phyloP scores from a whole-genome alignment of 2,329 filamentous ascomycete species.

The Talaromyces piceae region DNA sequence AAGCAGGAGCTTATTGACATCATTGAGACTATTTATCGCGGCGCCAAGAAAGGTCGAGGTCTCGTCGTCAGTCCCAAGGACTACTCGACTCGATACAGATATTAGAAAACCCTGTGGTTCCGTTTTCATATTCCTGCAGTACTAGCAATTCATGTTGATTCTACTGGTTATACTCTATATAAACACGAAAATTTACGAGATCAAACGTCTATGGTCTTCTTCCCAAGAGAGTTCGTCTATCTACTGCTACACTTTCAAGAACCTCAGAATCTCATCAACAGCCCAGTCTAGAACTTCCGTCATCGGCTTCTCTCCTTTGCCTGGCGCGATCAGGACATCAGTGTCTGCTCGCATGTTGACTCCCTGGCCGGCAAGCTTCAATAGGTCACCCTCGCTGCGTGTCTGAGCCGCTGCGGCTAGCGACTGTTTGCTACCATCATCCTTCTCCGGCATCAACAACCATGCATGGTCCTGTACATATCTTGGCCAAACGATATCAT shows the following conservation, averaged over 20 bases:
- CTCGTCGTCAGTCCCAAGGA: conserved; percentile 89
- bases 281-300: conserved; percentile 59
- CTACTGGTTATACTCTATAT: background rate
- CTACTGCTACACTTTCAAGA: conserved; percentile 13
- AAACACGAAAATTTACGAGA: background rate
- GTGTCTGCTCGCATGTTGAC: conserved; percentile 39
- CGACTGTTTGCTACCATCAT: conserved; percentile 33
- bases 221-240: background rate
- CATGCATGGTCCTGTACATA: conserved; percentile 76
- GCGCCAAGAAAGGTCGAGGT: conserved; percentile 97
- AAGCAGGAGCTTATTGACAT: conserved; percentile 99
- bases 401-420: conserved; percentile 1
- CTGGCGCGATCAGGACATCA: conserved; percentile 41
- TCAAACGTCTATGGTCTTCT: background rate
- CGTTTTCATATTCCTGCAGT: background rate
- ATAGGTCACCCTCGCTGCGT: conserved; percentile 32
- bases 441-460: conserved; percentile 65
- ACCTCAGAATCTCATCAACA: conserved; percentile 52
- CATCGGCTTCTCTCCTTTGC: conserved; percentile 52
- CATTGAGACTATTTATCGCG: conserved; percentile 93
- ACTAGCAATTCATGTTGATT: background rate
- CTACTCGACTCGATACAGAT: conserved; percentile 63
- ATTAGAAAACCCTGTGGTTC: conserved; percentile 33
- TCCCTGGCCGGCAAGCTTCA: conserved; percentile 26
- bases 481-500: conserved; percentile 92